Evolutionary conservation across 352 stramenopile species (phyloP).

Genomic region (Globisporangium cylindrosporum): DNA sequence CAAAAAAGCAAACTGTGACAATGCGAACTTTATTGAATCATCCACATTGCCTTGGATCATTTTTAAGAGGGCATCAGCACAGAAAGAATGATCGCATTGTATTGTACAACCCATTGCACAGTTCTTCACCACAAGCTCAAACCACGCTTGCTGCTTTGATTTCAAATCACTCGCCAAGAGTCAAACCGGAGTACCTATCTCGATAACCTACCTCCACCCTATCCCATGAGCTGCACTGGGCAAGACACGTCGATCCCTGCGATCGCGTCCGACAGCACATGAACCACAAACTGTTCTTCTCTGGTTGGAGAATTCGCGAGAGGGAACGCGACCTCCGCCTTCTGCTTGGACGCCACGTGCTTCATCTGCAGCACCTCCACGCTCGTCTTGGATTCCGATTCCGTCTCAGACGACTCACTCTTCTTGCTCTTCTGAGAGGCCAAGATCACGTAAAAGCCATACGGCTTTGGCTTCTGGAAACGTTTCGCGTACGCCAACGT

Average conservation of each 20-base stretch:
- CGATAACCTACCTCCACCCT: background rate
- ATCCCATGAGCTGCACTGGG: slow-evolving; percentile 6
- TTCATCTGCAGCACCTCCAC: slow-evolving; percentile 52
- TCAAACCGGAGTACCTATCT: no score
- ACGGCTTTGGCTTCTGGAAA: slow-evolving; percentile 64
- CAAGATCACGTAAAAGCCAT: slow-evolving; percentile 72
- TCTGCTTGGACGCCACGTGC: slow-evolving; percentile 52
- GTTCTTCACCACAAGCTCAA: no score
- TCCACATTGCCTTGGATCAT: no score
- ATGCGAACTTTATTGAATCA: no score
- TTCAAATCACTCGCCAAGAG: no score
- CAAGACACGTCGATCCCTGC: slow-evolving; percentile 32
- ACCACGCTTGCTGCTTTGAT: no score
- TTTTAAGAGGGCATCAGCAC: no score
- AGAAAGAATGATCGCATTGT: no score
- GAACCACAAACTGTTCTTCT: slow-evolving; percentile 25
- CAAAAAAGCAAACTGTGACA: no score
- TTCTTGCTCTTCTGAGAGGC: slow-evolving; percentile 15
- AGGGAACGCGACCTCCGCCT: slow-evolving; percentile 31
- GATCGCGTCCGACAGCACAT: slow-evolving; percentile 59
- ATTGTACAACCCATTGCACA: no score
- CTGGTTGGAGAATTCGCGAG: slow-evolving; percentile 11
- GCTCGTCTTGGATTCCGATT: background rate
- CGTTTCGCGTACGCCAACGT: slow-evolving; percentile 37
- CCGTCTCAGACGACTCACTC: background rate